Evolutionary conservation across 306 rosid genomes (phyloP).

Genomic region (Quercus cerris): DNA sequence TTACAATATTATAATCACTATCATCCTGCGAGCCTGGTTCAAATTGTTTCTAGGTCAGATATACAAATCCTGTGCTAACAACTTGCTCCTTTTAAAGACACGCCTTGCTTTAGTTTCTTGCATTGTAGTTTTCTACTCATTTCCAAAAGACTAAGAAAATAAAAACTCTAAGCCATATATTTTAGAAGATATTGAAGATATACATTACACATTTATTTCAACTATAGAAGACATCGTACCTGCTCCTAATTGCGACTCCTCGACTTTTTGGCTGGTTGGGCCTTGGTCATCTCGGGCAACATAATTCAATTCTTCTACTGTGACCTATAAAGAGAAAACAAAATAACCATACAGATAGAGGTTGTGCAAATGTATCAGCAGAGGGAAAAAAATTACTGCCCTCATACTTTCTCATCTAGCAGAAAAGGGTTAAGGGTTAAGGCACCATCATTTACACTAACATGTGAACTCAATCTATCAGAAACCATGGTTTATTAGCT

Average conservation of each 20-base stretch:
- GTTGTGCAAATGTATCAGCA: not conserved
- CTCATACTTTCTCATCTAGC: too few species aligned
- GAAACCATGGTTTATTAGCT: not conserved
- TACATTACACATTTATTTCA: not conserved
- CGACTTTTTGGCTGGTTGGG: not conserved
- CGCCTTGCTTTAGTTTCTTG: not conserved
- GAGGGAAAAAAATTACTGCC: not conserved
- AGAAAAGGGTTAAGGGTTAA: not conserved
- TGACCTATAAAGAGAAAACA: conserved; percentile 39
- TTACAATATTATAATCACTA: not conserved
- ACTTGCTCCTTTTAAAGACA: not conserved
- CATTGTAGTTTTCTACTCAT: not conserved
- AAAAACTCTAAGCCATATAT: not conserved
- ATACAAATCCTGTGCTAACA: not conserved
- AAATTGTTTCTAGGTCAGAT: not conserved
- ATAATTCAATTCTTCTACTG: conserved; percentile 52
- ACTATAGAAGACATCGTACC: conserved; percentile 28
- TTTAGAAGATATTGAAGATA: not conserved
- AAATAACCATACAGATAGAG: not conserved
- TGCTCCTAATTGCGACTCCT: conserved; percentile 18
- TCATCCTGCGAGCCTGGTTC: not conserved
- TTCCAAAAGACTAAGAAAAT: not conserved
- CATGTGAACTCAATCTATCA: not conserved
- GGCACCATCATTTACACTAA: not conserved
- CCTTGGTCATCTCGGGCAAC: conserved; percentile 27